These are phyloP conservation scores for Taphrina flavorubra DNA, from an alignment of 1,139 yeast genomes.

Conservation along the genomic window DNA sequence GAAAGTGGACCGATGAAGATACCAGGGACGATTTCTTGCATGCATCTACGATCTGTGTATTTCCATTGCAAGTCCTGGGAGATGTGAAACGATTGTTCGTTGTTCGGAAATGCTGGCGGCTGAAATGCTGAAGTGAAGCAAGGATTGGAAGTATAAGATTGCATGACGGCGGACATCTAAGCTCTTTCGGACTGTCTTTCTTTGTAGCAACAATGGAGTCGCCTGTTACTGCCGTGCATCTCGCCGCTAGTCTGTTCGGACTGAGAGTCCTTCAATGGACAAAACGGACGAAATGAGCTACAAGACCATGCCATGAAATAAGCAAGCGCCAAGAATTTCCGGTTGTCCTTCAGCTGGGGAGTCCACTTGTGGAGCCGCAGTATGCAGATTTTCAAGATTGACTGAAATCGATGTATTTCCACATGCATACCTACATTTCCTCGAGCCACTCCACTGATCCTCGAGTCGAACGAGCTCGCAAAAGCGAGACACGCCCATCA, in stretches of 20 bases:
- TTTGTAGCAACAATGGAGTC: too few species aligned
- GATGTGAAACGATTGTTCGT: conserved; percentile 7
- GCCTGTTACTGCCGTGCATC: too few species aligned
- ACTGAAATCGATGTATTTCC: too few species aligned
- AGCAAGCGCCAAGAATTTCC: too few species aligned
- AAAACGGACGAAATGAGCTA: too few species aligned
- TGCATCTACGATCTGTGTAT: conserved; percentile 31
- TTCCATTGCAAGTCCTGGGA: conserved; percentile 26
- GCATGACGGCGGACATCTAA: not conserved
- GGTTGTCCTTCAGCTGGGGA: too few species aligned
- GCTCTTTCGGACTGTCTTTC: too few species aligned
- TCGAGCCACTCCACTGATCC: not conserved
- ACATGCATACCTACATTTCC: not conserved
- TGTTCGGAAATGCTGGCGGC: conserved; percentile 13
- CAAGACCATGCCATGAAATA: too few species aligned
- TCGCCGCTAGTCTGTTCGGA: too few species aligned
- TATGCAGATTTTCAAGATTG: too few species aligned
- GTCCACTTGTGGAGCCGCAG: too few species aligned
- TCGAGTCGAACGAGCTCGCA: not conserved
- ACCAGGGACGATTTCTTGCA: conserved; percentile 37
- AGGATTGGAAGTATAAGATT: conserved; percentile 8
- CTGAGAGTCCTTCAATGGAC: too few species aligned
- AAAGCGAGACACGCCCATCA: not conserved
- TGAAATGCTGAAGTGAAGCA: not conserved
- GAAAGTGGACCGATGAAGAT: conserved; percentile 36